phyloP scores from a whole-genome alignment of 176 grass and related monocot species.

The Saccharum spontaneum region DNA sequence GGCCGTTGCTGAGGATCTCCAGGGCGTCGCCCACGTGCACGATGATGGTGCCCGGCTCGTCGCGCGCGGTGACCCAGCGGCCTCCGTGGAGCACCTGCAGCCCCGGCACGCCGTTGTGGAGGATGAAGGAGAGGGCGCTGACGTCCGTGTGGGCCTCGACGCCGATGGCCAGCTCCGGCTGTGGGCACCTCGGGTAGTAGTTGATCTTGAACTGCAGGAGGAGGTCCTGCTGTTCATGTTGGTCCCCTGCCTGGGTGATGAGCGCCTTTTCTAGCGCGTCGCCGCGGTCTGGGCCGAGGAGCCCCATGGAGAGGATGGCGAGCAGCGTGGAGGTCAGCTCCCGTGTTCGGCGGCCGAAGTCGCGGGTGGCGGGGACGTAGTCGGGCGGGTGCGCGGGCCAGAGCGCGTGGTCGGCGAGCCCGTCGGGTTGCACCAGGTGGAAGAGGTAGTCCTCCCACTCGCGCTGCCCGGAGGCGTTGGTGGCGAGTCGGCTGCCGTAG shows the following conservation, averaged over 20 bases:
- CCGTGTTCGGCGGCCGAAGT: constrained; percentile 22
- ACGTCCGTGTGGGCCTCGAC: constrained; percentile 95
- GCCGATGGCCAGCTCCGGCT: constrained; percentile 78
- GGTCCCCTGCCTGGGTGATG: neutral
- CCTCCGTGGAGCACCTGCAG: constrained; percentile 61
- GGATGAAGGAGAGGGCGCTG: constrained; percentile 85
- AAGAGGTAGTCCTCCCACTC: constrained; percentile 99
- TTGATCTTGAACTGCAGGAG: constrained; percentile 92
- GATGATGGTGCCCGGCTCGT: constrained; percentile 57
- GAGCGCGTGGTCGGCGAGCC: constrained; percentile 40
- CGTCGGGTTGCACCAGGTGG: constrained; percentile 70
- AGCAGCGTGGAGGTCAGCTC: constrained; percentile 54
- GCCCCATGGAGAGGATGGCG: constrained; percentile 63
- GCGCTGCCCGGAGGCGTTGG: constrained; percentile 52
- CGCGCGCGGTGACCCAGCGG: constrained; percentile 68
- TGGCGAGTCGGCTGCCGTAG: constrained; percentile 74
- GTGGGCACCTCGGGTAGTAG: constrained; percentile 90
- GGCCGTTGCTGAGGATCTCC: constrained; percentile 82
- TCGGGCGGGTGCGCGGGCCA: constrained; percentile 60
- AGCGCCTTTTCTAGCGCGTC: constrained; percentile 48
- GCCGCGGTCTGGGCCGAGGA: constrained; percentile 33
- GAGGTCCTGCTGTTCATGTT: constrained; percentile 31
- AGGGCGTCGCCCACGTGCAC: constrained; percentile 91
- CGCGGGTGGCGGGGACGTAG: constrained; percentile 32
- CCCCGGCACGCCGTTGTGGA: constrained; percentile 85